phyloP scores from a whole-genome alignment of 306 rosid genomes.

The Begonia masoniana region DNA sequence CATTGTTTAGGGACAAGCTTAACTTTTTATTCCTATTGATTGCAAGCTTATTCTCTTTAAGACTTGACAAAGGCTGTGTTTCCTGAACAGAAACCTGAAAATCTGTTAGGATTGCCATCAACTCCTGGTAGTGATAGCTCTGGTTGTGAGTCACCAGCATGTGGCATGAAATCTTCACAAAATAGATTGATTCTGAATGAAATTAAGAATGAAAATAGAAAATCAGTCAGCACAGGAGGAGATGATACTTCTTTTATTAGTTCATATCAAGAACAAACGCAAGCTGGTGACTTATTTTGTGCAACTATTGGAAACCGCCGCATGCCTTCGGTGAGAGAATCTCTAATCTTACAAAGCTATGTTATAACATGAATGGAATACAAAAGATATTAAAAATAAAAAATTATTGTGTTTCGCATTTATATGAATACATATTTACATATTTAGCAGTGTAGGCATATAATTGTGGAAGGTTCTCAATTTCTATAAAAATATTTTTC shows the following conservation, averaged over 20 bases:
- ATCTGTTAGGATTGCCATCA: slow-evolving; percentile 32
- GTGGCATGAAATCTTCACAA: slow-evolving; percentile 36
- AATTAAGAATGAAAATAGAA: slow-evolving; percentile 47
- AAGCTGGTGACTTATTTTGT: slow-evolving; percentile 79
- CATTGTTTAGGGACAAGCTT: too few relatives aligned
- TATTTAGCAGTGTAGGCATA: too few relatives aligned
- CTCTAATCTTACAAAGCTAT: slow-evolving; percentile 1
- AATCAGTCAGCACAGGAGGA: slow-evolving; percentile 47
- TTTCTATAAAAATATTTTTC: too few relatives aligned
- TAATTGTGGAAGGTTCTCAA: too few relatives aligned
- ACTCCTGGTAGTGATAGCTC: slow-evolving; percentile 48
- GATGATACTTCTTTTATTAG: slow-evolving; percentile 32
- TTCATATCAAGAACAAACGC: slow-evolving; percentile 55
- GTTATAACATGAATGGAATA: too few relatives aligned
- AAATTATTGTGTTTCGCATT: too few relatives aligned
- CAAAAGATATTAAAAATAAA: too few relatives aligned
- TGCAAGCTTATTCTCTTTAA: too few relatives aligned
- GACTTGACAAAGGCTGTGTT: not conserved
- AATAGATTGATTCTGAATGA: slow-evolving; percentile 32
- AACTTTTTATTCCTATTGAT: too few relatives aligned
- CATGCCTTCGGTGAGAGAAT: slow-evolving; percentile 48
- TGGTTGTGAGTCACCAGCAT: slow-evolving; percentile 51
- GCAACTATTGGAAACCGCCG: slow-evolving; percentile 34
- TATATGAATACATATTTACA: too few relatives aligned
- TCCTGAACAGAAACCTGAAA: slow-evolving; percentile 56